Evolutionary conservation across 2,329 filamentous ascomycete genomes (phyloP).

Genomic region (Fusarium sp.): DNA sequence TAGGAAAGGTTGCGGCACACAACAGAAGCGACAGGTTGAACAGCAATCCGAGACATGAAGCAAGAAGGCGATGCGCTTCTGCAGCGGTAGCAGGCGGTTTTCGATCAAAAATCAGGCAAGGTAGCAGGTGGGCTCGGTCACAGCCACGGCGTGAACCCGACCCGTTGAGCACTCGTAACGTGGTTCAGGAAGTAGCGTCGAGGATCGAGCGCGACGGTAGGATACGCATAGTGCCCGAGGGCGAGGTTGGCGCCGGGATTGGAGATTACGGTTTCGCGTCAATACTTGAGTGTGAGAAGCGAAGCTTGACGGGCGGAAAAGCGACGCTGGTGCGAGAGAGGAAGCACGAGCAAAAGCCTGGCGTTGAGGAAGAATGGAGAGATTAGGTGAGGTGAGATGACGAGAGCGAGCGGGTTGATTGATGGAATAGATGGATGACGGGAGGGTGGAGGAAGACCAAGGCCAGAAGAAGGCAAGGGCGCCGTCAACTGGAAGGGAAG

Average conservation of each 20-base stretch:
- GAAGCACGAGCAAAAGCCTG: slow-evolving; percentile 9
- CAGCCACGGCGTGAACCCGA: slow-evolving; percentile 29
- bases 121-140: slow-evolving; percentile 22
- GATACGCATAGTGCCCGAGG: slow-evolving; percentile 37
- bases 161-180: slow-evolving; percentile 30
- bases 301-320: not conserved
- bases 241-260: slow-evolving; percentile 17
- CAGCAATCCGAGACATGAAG: slow-evolving; percentile 39
- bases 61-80: slow-evolving; percentile 32
- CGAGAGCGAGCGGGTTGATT: slow-evolving; percentile 16
- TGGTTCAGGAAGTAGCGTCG: slow-evolving; percentile 35
- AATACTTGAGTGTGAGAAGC: not conserved
- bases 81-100: slow-evolving; percentile 8
- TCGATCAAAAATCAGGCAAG: slow-evolving; percentile 18
- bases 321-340: slow-evolving; percentile 5
- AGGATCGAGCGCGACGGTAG: slow-evolving; percentile 31
- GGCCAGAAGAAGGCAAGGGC: slow-evolving; percentile 34
- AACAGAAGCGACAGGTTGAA: slow-evolving; percentile 33
- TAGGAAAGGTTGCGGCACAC: slow-evolving; percentile 35
- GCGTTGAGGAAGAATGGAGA: slow-evolving; percentile 15
- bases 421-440: slow-evolving; percentile 39
- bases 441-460: slow-evolving; percentile 38
- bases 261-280: slow-evolving; percentile 7
- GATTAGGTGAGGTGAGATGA: slow-evolving; percentile 31
- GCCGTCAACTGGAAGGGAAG: slow-evolving; percentile 14